Evolutionary conservation across 2,329 filamentous ascomycete genomes (phyloP).

Genomic region (Aspergillus novofumigatus): DNA sequence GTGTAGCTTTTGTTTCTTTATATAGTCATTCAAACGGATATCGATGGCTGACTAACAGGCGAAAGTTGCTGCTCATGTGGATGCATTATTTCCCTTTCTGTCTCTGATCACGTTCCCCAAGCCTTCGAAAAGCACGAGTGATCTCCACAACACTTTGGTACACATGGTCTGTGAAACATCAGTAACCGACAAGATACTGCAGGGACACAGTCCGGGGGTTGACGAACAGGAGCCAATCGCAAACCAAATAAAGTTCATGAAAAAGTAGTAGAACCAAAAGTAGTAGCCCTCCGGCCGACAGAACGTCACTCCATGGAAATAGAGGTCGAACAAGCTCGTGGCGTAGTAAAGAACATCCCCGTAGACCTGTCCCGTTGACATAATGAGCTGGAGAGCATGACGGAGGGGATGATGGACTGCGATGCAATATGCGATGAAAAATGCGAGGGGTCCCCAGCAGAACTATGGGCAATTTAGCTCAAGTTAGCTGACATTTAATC

Average conservation of each 20-base stretch:
- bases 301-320: constrained; percentile 43
- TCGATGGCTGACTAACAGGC: too few species aligned
- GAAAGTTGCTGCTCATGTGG: not conserved
- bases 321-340: constrained; percentile 51
- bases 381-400: constrained; percentile 49
- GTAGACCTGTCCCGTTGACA: constrained; percentile 54
- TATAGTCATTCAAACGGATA: too few species aligned
- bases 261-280: constrained; percentile 55
- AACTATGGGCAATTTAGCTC: constrained; percentile 27
- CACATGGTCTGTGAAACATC: not conserved
- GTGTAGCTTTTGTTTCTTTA: too few species aligned
- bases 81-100: not conserved
- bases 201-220: not conserved
- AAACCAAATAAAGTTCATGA: constrained; percentile 56
- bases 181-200: constrained; percentile 2
- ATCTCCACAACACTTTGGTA: not conserved
- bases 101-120: not conserved
- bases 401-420: constrained; percentile 47
- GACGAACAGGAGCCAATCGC: constrained; percentile 43
- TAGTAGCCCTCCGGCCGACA: constrained; percentile 52
- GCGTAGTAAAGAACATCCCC: constrained; percentile 55
- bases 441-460: constrained; percentile 52
- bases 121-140: not conserved
- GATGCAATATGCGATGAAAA: constrained; percentile 48
- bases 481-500: not conserved